Percentiles rank a stretch among this genome's conserved stretches.
Conservation (phyloP, 371 early-diverging fungal genomes). For the Cokeromyces recurvatus region DNA sequence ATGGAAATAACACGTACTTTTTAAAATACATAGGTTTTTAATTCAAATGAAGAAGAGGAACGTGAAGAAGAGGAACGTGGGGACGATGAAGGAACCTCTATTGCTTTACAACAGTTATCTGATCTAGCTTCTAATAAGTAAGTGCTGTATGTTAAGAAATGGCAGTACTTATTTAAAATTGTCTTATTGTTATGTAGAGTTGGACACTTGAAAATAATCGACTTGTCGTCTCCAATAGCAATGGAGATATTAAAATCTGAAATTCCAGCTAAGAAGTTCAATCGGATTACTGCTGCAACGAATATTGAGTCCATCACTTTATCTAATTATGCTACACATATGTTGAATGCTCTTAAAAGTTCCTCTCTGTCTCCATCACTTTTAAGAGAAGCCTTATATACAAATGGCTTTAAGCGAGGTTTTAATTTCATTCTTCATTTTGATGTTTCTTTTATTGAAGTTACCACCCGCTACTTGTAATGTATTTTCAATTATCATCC, state of each 20-base stretch:
- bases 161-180: background rate
- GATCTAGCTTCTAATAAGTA: background rate
- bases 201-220: background rate
- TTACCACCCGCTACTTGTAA: conserved; percentile 2
- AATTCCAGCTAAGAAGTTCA: background rate
- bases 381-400: background rate
- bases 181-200: background rate
- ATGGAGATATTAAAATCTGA: background rate
- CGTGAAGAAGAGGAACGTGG: background rate
- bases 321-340: background rate
- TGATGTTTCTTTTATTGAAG: conserved; percentile 3
- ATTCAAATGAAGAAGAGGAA: conserved; percentile 1
- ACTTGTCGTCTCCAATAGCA: background rate
- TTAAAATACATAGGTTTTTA: conserved; percentile 7
- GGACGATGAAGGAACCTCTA: background rate
- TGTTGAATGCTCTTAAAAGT: background rate
- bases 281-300: background rate
- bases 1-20: background rate
- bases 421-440: background rate
- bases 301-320: background rate
- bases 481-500: background rate
- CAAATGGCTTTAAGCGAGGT: conserved; percentile 1
- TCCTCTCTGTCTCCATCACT: background rate
- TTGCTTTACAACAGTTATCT: background rate
- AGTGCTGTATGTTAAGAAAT: background rate